A percentile compares a stretch with the other conserved stretches of the same genome.
Evolutionary conservation across 2,329 filamentous ascomycete genomes (phyloP).

Genomic region (Diaporthe aspalathi): DNA sequence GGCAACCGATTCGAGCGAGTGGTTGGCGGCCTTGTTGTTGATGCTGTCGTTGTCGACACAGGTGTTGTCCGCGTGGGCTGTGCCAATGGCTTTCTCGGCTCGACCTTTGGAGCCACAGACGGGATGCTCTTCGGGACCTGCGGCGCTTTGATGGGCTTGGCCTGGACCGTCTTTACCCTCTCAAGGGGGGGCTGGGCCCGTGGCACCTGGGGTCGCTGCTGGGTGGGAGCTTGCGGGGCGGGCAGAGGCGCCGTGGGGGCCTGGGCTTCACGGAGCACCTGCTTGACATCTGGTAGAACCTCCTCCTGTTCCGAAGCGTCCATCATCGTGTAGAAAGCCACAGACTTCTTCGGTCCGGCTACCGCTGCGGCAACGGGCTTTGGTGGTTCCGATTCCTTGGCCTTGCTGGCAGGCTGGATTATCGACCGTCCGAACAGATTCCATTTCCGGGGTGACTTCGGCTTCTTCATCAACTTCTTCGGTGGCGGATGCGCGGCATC

Average conservation of each 20-base stretch:
- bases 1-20: slow-evolving; percentile 73
- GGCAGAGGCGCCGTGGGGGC: slow-evolving; percentile 45
- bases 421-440: slow-evolving; percentile 71
- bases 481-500: slow-evolving; percentile 49
- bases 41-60: slow-evolving; percentile 1
- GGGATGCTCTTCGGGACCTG: slow-evolving; percentile 24
- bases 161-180: not conserved
- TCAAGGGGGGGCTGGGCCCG: not conserved
- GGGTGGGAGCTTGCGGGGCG: slow-evolving; percentile 19
- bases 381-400: slow-evolving; percentile 52
- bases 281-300: slow-evolving; percentile 55
- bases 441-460: slow-evolving; percentile 70
- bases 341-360: slow-evolving; percentile 60
- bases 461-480: slow-evolving; percentile 67
- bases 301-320: slow-evolving; percentile 66
- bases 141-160: not conserved
- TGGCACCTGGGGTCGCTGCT: not conserved
- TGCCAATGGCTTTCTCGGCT: slow-evolving; percentile 14
- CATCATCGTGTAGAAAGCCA: slow-evolving; percentile 72
- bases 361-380: slow-evolving; percentile 62
- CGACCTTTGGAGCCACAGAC: slow-evolving; percentile 1
- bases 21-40: slow-evolving; percentile 32
- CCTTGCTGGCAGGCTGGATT: slow-evolving; percentile 52
- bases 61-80: slow-evolving; percentile 16
- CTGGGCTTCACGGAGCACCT: slow-evolving; percentile 63